Evolutionary conservation across 1,284 basidiomycete genomes (phyloP).

Genomic region (Ustilago cynodontis): DNA sequence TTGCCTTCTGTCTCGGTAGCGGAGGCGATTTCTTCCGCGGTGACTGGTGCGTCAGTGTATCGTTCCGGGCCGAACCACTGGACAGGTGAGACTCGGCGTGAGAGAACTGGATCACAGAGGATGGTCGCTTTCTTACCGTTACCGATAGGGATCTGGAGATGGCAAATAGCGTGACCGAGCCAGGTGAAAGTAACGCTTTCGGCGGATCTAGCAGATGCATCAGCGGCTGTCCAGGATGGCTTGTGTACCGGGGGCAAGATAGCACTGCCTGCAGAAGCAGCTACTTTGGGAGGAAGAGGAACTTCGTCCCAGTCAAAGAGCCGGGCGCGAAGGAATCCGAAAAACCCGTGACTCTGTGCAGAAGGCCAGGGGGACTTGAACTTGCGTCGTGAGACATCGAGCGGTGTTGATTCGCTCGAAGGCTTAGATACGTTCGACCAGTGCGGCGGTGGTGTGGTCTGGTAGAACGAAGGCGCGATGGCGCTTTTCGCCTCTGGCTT

Average conservation of each 20-base stretch:
- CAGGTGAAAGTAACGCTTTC: slow-evolving; percentile 53
- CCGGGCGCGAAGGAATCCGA: slow-evolving; percentile 47
- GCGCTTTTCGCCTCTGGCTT: slow-evolving; percentile 15
- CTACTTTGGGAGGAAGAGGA: slow-evolving; percentile 40
- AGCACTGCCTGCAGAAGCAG: slow-evolving; percentile 16
- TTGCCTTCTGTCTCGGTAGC: slow-evolving; percentile 29
- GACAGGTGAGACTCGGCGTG: slow-evolving; percentile 52
- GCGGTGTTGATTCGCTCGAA: neutral
- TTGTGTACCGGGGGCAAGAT: slow-evolving; percentile 40
- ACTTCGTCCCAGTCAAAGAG: slow-evolving; percentile 60
- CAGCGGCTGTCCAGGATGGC: slow-evolving; percentile 26
- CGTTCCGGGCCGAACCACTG: slow-evolving; percentile 58
- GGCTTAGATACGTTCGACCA: slow-evolving; percentile 36
- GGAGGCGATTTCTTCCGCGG: slow-evolving; percentile 41
- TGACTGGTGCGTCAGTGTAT: slow-evolving; percentile 55
- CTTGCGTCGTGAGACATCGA: slow-evolving; percentile 23
- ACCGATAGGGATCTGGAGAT: slow-evolving; percentile 50
- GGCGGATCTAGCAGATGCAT: neutral
- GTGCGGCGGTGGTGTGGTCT: slow-evolving; percentile 51
- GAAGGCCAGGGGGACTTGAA: slow-evolving; percentile 59
- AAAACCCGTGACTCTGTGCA: slow-evolving; percentile 25
- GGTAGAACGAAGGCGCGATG: slow-evolving; percentile 48
- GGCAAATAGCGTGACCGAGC: slow-evolving; percentile 60
- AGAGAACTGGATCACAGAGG: slow-evolving; percentile 60
- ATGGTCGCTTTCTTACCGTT: slow-evolving; percentile 30